These are phyloP conservation scores for Botrytis pseudocinerea DNA, from an alignment of 2,329 filamentous ascomycete species.

Conservation along the genomic window DNA sequence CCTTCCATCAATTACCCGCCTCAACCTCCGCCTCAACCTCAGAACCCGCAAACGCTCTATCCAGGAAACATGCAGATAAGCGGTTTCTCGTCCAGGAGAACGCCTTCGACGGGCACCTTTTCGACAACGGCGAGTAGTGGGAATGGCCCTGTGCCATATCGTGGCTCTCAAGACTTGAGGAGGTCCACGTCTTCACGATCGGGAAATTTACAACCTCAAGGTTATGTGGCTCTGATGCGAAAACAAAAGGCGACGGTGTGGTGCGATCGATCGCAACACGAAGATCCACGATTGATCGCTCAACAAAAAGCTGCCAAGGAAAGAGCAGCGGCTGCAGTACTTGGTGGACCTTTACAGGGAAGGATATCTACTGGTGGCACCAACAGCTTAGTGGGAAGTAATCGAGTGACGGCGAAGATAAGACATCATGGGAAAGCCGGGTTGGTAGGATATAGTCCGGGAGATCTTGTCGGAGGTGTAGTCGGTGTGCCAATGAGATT, in stretches of 20 bases:
- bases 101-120: constrained; percentile 67
- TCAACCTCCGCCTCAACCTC: constrained; percentile 25
- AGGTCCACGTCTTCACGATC: constrained; percentile 83
- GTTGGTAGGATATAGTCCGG: constrained; percentile 73
- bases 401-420: constrained; percentile 79
- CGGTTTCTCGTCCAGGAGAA: constrained; percentile 51
- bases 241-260: constrained; percentile 98
- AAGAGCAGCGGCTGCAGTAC: constrained; percentile 80
- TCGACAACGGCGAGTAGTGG: constrained; percentile 64
- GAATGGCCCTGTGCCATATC: constrained; percentile 49
- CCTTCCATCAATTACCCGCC: constrained; percentile 31
- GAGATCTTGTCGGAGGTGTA: constrained; percentile 65
- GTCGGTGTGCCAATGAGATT: constrained; percentile 86
- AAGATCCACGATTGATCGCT: constrained; percentile 81
- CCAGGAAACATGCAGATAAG: constrained; percentile 36
- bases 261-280: constrained; percentile 91
- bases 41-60: background rate
- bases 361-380: constrained; percentile 44
- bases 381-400: constrained; percentile 42
- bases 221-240: constrained; percentile 93
- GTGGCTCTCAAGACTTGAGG: constrained; percentile 63
- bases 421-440: constrained; percentile 81
- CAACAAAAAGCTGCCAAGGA: constrained; percentile 86
- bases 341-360: constrained; percentile 52
- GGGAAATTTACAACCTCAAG: constrained; percentile 52